Conservation (phyloP, 2,329 filamentous ascomycete species). For the Apiospora kogelbergensis region DNA sequence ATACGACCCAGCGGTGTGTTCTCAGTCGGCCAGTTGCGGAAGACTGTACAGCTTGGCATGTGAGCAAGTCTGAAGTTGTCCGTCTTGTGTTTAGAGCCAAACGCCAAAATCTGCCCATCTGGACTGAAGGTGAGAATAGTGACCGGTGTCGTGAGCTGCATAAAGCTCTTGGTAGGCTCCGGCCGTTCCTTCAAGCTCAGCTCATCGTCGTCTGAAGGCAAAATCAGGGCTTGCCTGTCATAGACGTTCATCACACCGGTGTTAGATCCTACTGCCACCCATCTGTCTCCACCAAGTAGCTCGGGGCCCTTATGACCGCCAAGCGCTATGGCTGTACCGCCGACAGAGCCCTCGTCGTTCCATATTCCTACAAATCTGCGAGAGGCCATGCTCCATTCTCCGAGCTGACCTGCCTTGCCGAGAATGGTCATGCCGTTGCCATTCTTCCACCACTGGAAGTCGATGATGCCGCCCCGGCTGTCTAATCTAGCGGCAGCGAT, state of each 20-base stretch:
- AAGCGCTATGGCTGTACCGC: constrained; percentile 77
- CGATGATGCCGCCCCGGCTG: constrained; percentile 74
- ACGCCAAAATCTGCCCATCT: constrained; percentile 85
- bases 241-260: constrained; percentile 93
- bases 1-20: constrained; percentile 86
- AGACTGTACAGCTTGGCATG: constrained; percentile 88
- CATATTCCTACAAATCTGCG: constrained; percentile 76
- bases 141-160: constrained; percentile 85
- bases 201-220: constrained; percentile 36
- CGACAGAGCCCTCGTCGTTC: constrained; percentile 87
- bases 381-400: constrained; percentile 76
- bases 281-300: constrained; percentile 74
- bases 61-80: constrained; percentile 87
- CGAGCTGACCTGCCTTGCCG: constrained; percentile 84
- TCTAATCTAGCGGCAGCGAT: constrained; percentile 79
- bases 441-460: constrained; percentile 43
- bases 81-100: constrained; percentile 84
- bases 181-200: constrained; percentile 64
- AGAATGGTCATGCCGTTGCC: constrained; percentile 79
- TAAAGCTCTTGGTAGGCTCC: constrained; percentile 70
- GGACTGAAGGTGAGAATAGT: constrained; percentile 79
- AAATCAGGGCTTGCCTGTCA: constrained; percentile 69
- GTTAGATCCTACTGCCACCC: constrained; percentile 84
- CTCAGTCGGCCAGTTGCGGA: constrained; percentile 93
- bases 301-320: constrained; percentile 66